Base-by-base conservation (phyloP, 805 yeast species). In the Yamadazyma tumulicola region DNA sequence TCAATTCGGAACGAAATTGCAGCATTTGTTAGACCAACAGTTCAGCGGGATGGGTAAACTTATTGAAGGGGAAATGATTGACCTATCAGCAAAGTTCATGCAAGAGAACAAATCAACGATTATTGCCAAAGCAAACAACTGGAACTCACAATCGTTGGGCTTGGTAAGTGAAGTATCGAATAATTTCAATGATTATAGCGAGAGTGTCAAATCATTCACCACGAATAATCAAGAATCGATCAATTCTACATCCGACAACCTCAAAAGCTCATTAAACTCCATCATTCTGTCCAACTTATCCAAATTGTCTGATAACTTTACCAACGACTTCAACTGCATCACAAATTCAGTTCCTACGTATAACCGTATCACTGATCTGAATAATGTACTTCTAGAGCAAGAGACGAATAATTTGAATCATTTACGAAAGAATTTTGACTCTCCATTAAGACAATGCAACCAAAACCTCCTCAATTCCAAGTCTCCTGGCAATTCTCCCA, bases 51-150 rank as follows among this genome's bases (percentile, higher is more conserved):
- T 37, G 19, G 36, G 42, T 13, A 22, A 15, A 11, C 29, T 40
- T 17, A 31, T 45, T 12, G 35, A 38, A 23, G 19, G 26, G 17
- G 42, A 46, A 31, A 31, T 45, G 29, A 30, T 22, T 16, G 24
- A 29, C 4, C 22, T 43, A 18, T 13, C 36, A 4, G 13, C 19
- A 11, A 29, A 37, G 12, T 26, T 37, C 4, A 37, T 42, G 28
- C 34, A 37, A 23, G 31, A 36, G 16, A 37, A 39, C n/a, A 32
- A 37, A 15, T 25, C 29, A 11, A 26, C 22, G 6, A 20, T 35
- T 6, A 35, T 26, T 9, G 35, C 31, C 4, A 35, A 36, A 19
- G 19, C 39, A 11, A 36, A 28, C 25, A 27, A 36, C 18, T 31
- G 39, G 39, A 26, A 36, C 20, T 19, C 17, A 5, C 14, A 19